Percentiles rank a stretch among this genome's conserved stretches.
phyloP scores from a whole-genome alignment of 257 asterid species.

The Gentiana dahurica region DNA sequence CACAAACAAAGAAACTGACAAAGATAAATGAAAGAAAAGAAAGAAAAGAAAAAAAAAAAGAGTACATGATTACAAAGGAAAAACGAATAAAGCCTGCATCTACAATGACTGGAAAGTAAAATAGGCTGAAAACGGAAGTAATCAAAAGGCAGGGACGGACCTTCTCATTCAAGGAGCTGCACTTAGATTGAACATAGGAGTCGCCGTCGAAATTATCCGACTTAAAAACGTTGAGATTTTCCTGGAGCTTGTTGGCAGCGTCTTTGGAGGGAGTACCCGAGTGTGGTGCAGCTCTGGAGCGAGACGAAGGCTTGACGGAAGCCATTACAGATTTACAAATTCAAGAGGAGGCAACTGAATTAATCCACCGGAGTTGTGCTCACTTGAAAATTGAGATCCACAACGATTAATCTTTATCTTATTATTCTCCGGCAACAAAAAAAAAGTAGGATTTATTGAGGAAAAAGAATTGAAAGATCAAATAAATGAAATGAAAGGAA shows the following conservation, averaged over 20 bases:
- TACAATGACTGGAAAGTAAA: not conserved
- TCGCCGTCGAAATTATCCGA: constrained; percentile 93
- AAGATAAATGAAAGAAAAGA: not conserved
- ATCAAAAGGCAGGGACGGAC: constrained; percentile 15
- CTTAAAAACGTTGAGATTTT: constrained; percentile 85
- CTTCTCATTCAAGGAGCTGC: constrained; percentile 85
- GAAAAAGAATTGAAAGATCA: too few species aligned
- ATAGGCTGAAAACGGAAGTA: not conserved
- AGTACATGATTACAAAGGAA: not conserved
- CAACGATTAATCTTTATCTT: too few species aligned
- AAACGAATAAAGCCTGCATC: not conserved
- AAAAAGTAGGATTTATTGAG: too few species aligned
- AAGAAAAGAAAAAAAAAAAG: not conserved
- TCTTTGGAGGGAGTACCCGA: constrained; percentile 48
- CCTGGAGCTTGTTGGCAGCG: constrained; percentile 68
- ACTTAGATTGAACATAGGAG: constrained; percentile 73
- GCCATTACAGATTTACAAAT: constrained; percentile 37
- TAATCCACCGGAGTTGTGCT: too few species aligned
- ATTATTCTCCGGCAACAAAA: too few species aligned
- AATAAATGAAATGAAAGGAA: too few species aligned
- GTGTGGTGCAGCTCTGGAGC: constrained; percentile 50
- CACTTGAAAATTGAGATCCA: too few species aligned
- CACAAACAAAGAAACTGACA: not conserved
- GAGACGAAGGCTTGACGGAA: constrained; percentile 66
- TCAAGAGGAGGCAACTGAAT: too few species aligned